A percentile compares a stretch with the other conserved stretches of the same genome.
Conservation (phyloP, 352 stramenopile genomes). For the Globisporangium emineosum region DNA sequence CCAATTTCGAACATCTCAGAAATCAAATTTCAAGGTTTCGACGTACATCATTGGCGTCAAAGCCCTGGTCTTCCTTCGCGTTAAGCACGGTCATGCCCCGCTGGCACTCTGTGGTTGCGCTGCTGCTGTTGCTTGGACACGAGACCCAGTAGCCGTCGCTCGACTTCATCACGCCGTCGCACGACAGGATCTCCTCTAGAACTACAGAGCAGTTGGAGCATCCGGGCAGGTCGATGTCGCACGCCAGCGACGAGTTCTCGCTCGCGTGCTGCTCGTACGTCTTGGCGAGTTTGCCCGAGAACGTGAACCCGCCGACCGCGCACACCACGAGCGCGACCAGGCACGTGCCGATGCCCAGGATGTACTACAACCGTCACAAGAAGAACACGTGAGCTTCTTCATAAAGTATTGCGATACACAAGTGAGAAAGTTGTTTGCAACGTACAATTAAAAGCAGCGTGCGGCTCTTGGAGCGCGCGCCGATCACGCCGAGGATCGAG, state of each 20-base stretch:
- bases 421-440: not conserved
- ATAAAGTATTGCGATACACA: not conserved
- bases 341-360: conserved; percentile 59
- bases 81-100: conserved; percentile 59
- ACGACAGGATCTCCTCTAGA: conserved; percentile 24
- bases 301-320: conserved; percentile 59
- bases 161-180: conserved; percentile 38
- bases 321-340: conserved; percentile 62
- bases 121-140: conserved; percentile 28
- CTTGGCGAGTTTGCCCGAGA: conserved; percentile 52
- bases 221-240: conserved; percentile 54
- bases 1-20: not conserved
- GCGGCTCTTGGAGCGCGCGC: conserved; percentile 67
- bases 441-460: conserved; percentile 72
- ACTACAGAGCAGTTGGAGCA: conserved; percentile 75
- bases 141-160: conserved; percentile 38
- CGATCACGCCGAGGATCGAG: conserved; percentile 65
- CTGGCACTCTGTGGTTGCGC: conserved; percentile 26
- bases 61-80: conserved; percentile 45
- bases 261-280: conserved; percentile 47
- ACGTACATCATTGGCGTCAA: conserved; percentile 62
- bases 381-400: not conserved
- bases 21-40: not conserved
- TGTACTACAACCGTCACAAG: conserved; percentile 43
- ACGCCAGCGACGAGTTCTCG: conserved; percentile 47